Evolutionary conservation across 176 grass and related monocot genomes (phyloP).

Genomic region (Aegilops bicornis): DNA sequence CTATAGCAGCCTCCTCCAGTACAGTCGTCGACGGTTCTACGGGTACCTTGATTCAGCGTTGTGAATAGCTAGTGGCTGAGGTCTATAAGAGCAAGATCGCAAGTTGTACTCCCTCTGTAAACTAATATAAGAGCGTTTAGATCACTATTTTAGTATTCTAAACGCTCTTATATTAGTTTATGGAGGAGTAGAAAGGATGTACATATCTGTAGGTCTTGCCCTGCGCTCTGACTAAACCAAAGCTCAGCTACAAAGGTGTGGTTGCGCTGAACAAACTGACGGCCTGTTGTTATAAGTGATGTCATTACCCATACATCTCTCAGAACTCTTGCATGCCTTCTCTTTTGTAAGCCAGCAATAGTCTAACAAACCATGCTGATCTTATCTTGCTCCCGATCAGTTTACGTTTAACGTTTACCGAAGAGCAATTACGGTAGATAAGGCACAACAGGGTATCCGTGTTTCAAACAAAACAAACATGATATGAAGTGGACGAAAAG

Average conservation of each 20-base stretch:
- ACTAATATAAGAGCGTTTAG: no score
- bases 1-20: constrained; percentile 74
- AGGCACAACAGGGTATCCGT: no score
- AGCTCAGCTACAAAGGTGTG: not conserved
- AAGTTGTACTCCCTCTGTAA: not conserved
- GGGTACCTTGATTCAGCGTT: constrained; percentile 59
- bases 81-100: not conserved
- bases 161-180: no score
- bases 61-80: constrained; percentile 26
- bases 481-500: no score
- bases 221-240: constrained; percentile 2
- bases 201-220: constrained; percentile 9
- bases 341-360: not conserved
- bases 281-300: not conserved
- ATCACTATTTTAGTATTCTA: no score
- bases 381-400: not conserved
- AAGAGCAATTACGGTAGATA: no score
- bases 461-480: no score
- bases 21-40: constrained; percentile 43
- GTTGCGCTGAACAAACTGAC: constrained; percentile 8
- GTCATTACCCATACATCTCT: not conserved
- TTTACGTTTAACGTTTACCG: no score
- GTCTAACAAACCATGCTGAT: not conserved
- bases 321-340: not conserved
- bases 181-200: not conserved